These are phyloP conservation scores for Laguncularia racemosa DNA, from an alignment of 345 rosid genomes.

Conservation along the genomic window DNA sequence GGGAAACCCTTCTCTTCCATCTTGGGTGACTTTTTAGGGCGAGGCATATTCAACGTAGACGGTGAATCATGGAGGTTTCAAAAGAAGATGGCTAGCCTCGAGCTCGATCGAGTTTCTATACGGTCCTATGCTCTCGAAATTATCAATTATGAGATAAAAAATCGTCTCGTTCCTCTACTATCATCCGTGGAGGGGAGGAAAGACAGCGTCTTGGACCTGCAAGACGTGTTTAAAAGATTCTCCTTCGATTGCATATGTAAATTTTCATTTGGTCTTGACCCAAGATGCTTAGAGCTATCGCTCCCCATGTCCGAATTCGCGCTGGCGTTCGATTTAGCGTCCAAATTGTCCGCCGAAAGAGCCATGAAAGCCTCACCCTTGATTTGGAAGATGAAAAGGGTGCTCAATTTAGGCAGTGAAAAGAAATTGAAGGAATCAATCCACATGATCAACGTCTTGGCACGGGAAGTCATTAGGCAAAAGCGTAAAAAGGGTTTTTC, in stretches of 20 bases:
- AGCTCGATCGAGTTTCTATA: constrained; percentile 38
- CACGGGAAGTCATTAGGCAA: constrained; percentile 39
- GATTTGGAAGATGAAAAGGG: constrained; percentile 57
- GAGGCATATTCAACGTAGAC: constrained; percentile 75
- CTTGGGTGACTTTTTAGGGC: constrained; percentile 70
- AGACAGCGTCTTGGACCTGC: constrained; percentile 27
- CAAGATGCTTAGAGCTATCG: constrained; percentile 45
- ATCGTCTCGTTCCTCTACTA: constrained; percentile 41
- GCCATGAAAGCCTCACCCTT: constrained; percentile 43
- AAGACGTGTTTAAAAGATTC: constrained; percentile 56
- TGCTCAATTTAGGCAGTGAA: constrained; percentile 56
- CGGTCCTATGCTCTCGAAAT: constrained; percentile 48
- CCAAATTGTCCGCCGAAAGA: constrained; percentile 55
- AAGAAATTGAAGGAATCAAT: constrained; percentile 44
- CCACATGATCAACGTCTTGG: constrained; percentile 32
- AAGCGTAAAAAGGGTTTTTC: constrained; percentile 30
- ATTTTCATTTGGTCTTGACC: constrained; percentile 65
- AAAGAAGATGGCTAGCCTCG: constrained; percentile 52
- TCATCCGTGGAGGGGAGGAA: constrained; percentile 15
- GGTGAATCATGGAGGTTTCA: constrained; percentile 70
- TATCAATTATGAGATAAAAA: constrained; percentile 36
- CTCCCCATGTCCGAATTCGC: constrained; percentile 50
- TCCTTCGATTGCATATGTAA: constrained; percentile 56
- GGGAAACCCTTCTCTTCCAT: constrained; percentile 71
- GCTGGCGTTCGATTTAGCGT: constrained; percentile 50